phyloP scores from a whole-genome alignment of 345 rosid genomes.

The Aegle marmelos region DNA sequence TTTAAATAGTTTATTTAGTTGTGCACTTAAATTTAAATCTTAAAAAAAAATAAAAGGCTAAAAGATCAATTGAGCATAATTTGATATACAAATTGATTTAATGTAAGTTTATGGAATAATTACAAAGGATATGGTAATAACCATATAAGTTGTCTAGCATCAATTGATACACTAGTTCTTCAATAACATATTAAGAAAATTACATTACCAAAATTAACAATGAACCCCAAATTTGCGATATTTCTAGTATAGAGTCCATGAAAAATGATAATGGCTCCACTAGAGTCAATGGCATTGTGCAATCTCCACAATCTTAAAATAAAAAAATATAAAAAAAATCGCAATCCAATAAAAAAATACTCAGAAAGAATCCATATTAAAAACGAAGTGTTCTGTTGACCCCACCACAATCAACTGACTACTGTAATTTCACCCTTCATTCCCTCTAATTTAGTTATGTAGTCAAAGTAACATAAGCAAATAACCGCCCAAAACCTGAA shows the following conservation, averaged over 20 bases:
- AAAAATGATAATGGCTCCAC: constrained; percentile 3
- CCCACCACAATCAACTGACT: background rate
- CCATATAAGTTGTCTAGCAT: background rate
- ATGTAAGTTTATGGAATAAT: background rate
- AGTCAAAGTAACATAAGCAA: background rate
- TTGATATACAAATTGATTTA: too few relatives aligned
- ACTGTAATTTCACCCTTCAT: background rate
- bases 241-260: background rate
- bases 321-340: background rate
- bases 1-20: too few relatives aligned
- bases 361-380: too few relatives aligned
- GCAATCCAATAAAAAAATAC: background rate
- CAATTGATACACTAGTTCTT: background rate
- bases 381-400: background rate
- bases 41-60: too few relatives aligned
- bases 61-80: too few relatives aligned
- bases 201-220: background rate
- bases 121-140: background rate
- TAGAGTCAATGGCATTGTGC: background rate
- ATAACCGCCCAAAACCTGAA: background rate
- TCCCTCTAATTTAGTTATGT: background rate
- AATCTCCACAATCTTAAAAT: background rate
- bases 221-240: background rate
- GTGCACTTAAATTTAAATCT: accelerated
- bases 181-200: background rate